Evolutionary conservation across 1,139 yeast species (phyloP).

Genomic region (Suhomyces anneliseae): DNA sequence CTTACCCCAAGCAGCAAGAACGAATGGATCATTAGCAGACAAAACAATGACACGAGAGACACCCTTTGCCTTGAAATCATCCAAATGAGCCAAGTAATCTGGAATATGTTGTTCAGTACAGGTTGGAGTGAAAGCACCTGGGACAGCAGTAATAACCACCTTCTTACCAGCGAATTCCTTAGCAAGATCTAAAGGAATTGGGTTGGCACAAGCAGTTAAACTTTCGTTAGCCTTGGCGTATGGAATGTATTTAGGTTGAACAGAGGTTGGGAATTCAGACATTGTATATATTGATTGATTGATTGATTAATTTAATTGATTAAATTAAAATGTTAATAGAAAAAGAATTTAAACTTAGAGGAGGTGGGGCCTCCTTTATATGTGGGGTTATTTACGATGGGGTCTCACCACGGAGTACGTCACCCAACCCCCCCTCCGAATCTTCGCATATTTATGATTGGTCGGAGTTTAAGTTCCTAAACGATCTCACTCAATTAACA

Average conservation of each 20-base stretch:
- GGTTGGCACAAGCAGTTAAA: conserved; percentile 41
- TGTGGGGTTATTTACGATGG: neutral
- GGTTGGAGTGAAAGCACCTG: conserved; percentile 58
- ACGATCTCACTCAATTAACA: neutral
- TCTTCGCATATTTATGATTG: neutral
- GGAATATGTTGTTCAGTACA: conserved; percentile 77
- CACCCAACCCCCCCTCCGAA: neutral
- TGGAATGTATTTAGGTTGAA: conserved; percentile 59
- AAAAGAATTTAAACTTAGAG: neutral
- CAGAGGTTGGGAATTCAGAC: conserved; percentile 50
- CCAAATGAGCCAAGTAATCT: conserved; percentile 56
- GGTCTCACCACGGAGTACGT: neutral
- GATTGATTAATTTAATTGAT: neutral
- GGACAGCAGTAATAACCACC: conserved; percentile 60
- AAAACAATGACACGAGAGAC: conserved; percentile 71
- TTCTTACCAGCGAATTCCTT: conserved; percentile 49
- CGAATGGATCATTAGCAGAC: conserved; percentile 80
- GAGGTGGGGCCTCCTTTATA: neutral
- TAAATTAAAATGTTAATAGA: too few relatives aligned
- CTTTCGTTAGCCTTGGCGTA: conserved; percentile 43
- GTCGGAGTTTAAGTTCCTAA: neutral
- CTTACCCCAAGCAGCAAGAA: conserved; percentile 79
- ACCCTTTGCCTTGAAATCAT: conserved; percentile 62
- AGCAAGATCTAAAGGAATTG: conserved; percentile 51
- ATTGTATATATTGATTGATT: neutral